A percentile compares a stretch with the other conserved stretches of the same genome.
phyloP scores from a whole-genome alignment of 352 stramenopile genomes.

The Phytophthora citricola region DNA sequence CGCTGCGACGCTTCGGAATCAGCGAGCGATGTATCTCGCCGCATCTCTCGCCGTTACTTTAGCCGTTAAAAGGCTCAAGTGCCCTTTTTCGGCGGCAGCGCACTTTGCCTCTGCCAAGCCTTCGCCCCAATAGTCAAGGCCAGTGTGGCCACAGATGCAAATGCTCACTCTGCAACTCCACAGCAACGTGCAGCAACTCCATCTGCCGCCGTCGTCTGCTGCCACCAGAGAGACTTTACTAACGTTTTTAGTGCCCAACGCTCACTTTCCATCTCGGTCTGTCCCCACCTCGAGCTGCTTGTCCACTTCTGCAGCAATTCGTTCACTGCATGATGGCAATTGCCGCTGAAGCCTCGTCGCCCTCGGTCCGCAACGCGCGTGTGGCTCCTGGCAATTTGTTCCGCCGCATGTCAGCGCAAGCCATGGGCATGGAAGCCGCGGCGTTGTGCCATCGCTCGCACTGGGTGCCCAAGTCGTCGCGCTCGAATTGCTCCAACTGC shows the following conservation, averaged over 20 bases:
- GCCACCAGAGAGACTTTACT: not conserved
- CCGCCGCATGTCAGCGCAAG: constrained; percentile 64
- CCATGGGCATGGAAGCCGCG: constrained; percentile 71
- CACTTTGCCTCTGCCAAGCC: constrained; percentile 11
- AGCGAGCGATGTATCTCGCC: constrained; percentile 28
- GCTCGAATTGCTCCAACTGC: constrained; percentile 72
- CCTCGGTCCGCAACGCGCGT: constrained; percentile 21
- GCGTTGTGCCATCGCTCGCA: constrained; percentile 78
- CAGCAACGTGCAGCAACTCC: constrained; percentile 16
- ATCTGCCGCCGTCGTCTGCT: constrained; percentile 20
- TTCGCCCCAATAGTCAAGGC: not conserved
- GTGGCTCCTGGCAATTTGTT: constrained; percentile 43
- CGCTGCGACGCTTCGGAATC: constrained; percentile 21
- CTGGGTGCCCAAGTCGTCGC: constrained; percentile 78
- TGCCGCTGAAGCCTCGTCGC: constrained; percentile 11
- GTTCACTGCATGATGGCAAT: constrained; percentile 26
- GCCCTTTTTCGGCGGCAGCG: constrained; percentile 14
- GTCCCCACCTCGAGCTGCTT: not conserved
- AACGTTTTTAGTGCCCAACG: not conserved
- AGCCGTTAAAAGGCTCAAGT: constrained; percentile 13
- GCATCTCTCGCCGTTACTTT: constrained; percentile 27
- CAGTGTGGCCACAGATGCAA: constrained; percentile 1
- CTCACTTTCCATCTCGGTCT: constrained; percentile 33
- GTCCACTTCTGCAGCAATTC: not conserved
- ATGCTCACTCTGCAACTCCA: constrained; percentile 9